phyloP scores from a whole-genome alignment of 2,329 filamentous ascomycete species.

The Claviceps pusilla region DNA sequence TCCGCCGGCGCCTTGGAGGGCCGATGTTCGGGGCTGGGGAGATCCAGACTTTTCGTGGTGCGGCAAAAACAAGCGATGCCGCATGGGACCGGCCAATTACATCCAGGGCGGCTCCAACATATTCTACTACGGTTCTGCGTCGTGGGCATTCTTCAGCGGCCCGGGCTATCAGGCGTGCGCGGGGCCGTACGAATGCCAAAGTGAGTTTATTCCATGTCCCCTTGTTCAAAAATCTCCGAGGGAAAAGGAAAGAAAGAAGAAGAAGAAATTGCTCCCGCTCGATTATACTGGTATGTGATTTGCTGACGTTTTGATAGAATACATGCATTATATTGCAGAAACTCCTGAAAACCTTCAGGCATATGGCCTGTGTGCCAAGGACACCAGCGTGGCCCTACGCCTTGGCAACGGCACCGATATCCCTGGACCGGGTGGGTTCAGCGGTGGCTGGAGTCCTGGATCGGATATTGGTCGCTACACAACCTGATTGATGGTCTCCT shows the following conservation, averaged over 20 bases:
- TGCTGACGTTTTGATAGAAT: conserved; percentile 5
- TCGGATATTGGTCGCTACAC: conserved; percentile 25
- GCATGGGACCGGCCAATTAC: conserved; percentile 28
- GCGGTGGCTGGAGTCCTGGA: conserved; percentile 21
- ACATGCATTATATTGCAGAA: conserved; percentile 25
- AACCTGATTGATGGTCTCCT: background rate
- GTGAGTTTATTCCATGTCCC: background rate
- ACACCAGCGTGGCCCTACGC: conserved; percentile 19
- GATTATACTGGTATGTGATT: background rate
- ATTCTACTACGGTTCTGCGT: conserved; percentile 26
- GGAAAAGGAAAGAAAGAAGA: no score
- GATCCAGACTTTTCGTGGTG: conserved; percentile 30
- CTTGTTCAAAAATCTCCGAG: no score
- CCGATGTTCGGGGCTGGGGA: conserved; percentile 21
- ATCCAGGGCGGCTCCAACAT: conserved; percentile 27
- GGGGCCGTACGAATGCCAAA: conserved; percentile 7
- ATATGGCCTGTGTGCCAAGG: conserved; percentile 28
- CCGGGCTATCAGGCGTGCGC: conserved; percentile 20
- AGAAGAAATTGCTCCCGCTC: no score
- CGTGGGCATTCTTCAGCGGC: conserved; percentile 29
- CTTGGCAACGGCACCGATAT: conserved; percentile 22
- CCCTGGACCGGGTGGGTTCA: conserved; percentile 17
- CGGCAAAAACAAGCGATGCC: conserved; percentile 21
- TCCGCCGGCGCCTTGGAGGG: conserved; percentile 23
- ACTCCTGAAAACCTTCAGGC: conserved; percentile 24